These are phyloP conservation scores for Pyrenochaeta sp. DNA, from an alignment of 2,329 filamentous ascomycete genomes.

Conservation along the genomic window DNA sequence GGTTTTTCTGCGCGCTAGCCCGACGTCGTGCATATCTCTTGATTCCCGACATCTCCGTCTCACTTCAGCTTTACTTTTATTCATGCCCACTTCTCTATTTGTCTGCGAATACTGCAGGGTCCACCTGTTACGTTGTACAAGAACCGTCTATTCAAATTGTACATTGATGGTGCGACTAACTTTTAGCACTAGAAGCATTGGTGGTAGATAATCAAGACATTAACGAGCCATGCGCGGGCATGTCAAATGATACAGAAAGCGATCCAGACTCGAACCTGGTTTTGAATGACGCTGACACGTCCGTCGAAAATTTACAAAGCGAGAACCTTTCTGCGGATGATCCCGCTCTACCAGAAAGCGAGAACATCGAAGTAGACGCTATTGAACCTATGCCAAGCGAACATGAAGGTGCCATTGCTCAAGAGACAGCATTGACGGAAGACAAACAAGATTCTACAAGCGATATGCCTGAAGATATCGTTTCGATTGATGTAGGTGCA, in stretches of 20 bases:
- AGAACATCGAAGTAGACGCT: neutral
- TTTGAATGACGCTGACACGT: slow-evolving; percentile 14
- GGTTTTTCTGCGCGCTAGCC: slow-evolving; percentile 28
- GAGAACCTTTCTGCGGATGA: slow-evolving; percentile 8
- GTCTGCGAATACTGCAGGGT: neutral
- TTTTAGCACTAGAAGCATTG: slow-evolving; percentile 5
- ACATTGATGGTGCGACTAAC: slow-evolving; percentile 9
- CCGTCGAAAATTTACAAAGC: slow-evolving; percentile 6
- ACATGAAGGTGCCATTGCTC: slow-evolving; percentile 7
- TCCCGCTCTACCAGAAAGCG: slow-evolving; percentile 1
- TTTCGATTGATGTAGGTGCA: slow-evolving; percentile 12
- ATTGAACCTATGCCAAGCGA: slow-evolving; percentile 4
- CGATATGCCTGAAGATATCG: slow-evolving; percentile 12
- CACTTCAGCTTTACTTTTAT: slow-evolving; percentile 11
- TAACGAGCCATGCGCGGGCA: slow-evolving; percentile 12
- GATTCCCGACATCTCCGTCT: slow-evolving; percentile 23
- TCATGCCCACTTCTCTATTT: slow-evolving; percentile 8
- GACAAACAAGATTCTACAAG: slow-evolving; percentile 6
- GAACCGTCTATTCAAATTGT: too few relatives aligned
- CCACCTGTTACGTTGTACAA: neutral
- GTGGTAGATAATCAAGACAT: slow-evolving; percentile 1
- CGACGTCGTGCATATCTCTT: slow-evolving; percentile 10
- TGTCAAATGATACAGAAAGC: slow-evolving; percentile 10
- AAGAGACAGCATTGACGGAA: slow-evolving; percentile 2
- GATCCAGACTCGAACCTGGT: slow-evolving; percentile 13